These are phyloP conservation scores for Bipolaris zeicola DNA, from an alignment of 2,329 filamentous ascomycete genomes.

Conservation along the genomic window DNA sequence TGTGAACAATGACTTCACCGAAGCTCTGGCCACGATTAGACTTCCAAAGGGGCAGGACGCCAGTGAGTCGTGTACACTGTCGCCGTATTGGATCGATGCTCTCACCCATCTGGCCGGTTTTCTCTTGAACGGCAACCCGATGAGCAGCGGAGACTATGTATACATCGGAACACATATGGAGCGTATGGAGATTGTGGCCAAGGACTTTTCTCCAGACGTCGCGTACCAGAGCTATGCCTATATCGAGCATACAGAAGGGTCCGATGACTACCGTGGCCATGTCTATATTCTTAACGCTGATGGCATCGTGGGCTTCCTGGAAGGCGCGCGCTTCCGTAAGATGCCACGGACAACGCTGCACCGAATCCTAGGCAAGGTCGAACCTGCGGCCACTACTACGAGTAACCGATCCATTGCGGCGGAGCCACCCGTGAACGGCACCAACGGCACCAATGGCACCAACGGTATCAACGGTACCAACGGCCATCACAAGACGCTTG, in stretches of 20 bases:
- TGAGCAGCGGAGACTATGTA: background rate
- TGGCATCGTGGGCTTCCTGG: conserved; percentile 3
- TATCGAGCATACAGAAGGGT: background rate
- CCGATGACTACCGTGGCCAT: background rate
- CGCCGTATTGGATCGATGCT: conserved; percentile 1
- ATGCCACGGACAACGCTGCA: background rate
- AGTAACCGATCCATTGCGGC: background rate
- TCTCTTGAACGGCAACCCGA: background rate
- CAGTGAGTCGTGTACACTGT: conserved; percentile 1
- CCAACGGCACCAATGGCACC: background rate
- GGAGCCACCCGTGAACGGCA: background rate
- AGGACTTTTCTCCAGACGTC: background rate
- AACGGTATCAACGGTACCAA: background rate
- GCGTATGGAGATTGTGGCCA: background rate
- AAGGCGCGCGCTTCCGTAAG: background rate
- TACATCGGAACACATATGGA: background rate
- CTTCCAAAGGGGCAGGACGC: conserved; percentile 2
- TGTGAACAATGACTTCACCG: conserved; percentile 2
- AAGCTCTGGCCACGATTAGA: conserved; percentile 3
- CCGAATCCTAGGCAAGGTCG: background rate
- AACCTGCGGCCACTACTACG: background rate
- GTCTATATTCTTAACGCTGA: conserved; percentile 1
- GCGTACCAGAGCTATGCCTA: conserved; percentile 3
- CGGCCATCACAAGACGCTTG: background rate
- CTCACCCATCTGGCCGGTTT: conserved; percentile 3